A percentile compares a stretch with the other conserved stretches of the same genome.
phyloP scores from a whole-genome alignment of 2,329 filamentous ascomycete genomes.

The Nothomitra cinnamomea region DNA sequence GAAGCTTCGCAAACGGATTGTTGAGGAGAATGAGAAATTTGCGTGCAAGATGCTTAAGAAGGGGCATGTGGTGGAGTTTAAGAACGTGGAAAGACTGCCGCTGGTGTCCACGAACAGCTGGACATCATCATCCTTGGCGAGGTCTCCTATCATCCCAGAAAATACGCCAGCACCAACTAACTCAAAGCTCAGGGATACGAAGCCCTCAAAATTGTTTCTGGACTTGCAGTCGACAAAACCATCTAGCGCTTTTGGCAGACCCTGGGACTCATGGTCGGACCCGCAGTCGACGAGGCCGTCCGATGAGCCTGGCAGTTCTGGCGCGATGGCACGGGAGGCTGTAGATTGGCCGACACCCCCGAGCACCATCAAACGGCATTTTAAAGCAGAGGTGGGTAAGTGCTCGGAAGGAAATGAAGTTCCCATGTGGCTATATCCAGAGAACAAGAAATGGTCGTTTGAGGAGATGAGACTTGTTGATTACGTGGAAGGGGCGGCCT shows the following conservation, averaged over 20 bases:
- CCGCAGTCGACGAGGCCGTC: no score
- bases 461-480: background rate
- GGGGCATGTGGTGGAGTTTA: background rate
- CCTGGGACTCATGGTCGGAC: background rate
- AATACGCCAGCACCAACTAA: slow-evolving; percentile 6
- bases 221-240: background rate
- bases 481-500: no score
- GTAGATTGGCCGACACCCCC: no score
- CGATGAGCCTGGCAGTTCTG: no score
- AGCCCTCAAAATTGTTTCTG: background rate
- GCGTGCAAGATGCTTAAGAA: background rate
- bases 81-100: background rate
- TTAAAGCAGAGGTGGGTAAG: background rate
- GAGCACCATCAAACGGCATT: background rate
- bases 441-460: background rate
- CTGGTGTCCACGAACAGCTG: no score
- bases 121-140: no score
- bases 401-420: no score
- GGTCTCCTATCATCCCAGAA: no score
- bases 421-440: no score
- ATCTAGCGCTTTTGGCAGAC: no score
- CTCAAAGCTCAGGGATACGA: background rate
- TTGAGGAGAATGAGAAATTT: background rate
- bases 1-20: background rate
- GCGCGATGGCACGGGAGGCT: no score